Evolutionary conservation across 2,329 filamentous ascomycete species (phyloP).

Genomic region (Nothomitra cinnamomea): DNA sequence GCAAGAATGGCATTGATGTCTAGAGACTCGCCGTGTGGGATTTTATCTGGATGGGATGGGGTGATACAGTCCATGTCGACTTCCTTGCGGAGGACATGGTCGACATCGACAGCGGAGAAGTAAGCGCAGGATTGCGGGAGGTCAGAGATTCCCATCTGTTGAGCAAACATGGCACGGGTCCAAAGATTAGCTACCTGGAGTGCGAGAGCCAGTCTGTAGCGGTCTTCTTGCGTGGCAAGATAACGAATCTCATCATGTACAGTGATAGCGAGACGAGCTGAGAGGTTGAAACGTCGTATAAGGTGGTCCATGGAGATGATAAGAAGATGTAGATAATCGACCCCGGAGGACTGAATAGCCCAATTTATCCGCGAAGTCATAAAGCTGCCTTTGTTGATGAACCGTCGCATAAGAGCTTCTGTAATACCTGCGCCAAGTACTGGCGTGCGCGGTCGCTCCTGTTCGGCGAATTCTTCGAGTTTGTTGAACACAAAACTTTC

Average conservation of each 20-base stretch:
- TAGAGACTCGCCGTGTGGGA: slow-evolving; percentile 70
- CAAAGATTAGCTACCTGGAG: slow-evolving; percentile 88
- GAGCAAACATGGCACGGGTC: slow-evolving; percentile 93
- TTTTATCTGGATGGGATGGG: slow-evolving; percentile 62
- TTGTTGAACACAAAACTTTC: slow-evolving; percentile 98
- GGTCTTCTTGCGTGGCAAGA: slow-evolving; percentile 68
- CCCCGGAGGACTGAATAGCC: slow-evolving; percentile 94
- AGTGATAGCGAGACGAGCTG: slow-evolving; percentile 75
- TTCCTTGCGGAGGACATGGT: slow-evolving; percentile 90
- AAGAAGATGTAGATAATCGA: slow-evolving; percentile 90
- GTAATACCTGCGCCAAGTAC: slow-evolving; percentile 92
- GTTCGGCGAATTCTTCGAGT: slow-evolving; percentile 92
- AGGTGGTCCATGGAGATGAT: slow-evolving; percentile 93
- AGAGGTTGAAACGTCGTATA: slow-evolving; percentile 64
- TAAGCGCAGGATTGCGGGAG: slow-evolving; percentile 88
- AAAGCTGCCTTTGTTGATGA: slow-evolving; percentile 76
- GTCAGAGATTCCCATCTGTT: slow-evolving; percentile 92
- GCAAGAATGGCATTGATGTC: slow-evolving; percentile 65
- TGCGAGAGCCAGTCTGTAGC: slow-evolving; percentile 80
- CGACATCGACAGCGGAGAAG: slow-evolving; percentile 90
- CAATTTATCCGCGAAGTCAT: slow-evolving; percentile 96
- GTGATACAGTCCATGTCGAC: slow-evolving; percentile 97
- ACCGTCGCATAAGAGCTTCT: slow-evolving; percentile 78
- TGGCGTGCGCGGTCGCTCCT: slow-evolving; percentile 76
- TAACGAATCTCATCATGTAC: slow-evolving; percentile 98